phyloP scores from a whole-genome alignment of 495 filamentous ascomycete genomes.

The Lasiosphaeria ovina region DNA sequence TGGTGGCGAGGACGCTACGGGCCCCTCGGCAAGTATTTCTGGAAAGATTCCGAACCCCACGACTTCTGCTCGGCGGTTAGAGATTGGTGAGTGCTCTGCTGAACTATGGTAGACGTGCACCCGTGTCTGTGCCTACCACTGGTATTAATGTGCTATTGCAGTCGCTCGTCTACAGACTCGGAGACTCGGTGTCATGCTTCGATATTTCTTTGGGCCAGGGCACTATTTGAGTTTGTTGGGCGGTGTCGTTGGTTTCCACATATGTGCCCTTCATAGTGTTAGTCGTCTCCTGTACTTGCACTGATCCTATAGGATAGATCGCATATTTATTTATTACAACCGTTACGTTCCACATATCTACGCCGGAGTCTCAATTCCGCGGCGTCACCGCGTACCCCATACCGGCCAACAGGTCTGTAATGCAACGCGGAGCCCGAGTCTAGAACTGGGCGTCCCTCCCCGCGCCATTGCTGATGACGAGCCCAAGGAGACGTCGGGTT shows the following conservation, averaged over 20 bases:
- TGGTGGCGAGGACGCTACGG: constrained; percentile 4
- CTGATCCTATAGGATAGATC: constrained; percentile 1
- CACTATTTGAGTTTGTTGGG: constrained; percentile 6
- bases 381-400: too few relatives aligned
- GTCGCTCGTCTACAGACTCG: background rate
- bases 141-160: constrained; percentile 1
- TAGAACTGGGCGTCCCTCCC: too few relatives aligned
- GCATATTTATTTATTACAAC: background rate
- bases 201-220: constrained; percentile 4
- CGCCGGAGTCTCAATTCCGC: too few relatives aligned
- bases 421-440: too few relatives aligned
- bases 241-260: constrained; percentile 5
- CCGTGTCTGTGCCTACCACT: background rate
- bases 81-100: background rate
- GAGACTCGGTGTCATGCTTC: constrained; percentile 2
- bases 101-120: background rate
- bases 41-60: background rate
- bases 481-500: too few relatives aligned
- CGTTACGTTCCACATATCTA: too few relatives aligned
- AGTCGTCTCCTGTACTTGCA: background rate
- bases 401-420: too few relatives aligned
- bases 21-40: constrained; percentile 4
- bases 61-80: constrained; percentile 4
- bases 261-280: constrained; percentile 1
- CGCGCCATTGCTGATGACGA: too few relatives aligned